Percentiles rank a stretch among this genome's conserved stretches.
phyloP scores from a whole-genome alignment of 129 eudicot species.

The Flaveria sonorensis region DNA sequence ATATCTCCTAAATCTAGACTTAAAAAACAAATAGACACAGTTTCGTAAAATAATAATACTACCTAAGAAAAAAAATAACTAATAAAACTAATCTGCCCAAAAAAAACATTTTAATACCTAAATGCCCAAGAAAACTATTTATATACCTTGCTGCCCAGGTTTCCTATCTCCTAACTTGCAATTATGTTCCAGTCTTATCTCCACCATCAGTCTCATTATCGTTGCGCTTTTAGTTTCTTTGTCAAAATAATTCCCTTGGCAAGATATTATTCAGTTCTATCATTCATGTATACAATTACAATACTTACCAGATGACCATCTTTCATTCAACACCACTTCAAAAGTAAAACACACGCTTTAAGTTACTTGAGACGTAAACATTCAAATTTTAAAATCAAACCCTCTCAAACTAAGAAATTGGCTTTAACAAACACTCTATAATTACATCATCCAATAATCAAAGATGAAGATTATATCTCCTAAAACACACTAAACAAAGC shows the following conservation, averaged over 20 bases:
- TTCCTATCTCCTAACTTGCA: not conserved
- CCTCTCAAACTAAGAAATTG: not conserved
- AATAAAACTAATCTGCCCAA: not conserved
- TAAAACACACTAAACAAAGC: not conserved
- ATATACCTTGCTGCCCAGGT: not conserved
- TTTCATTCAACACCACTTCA: not conserved
- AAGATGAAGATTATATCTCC: not conserved
- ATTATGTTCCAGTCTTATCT: not conserved
- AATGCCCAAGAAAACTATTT: no score
- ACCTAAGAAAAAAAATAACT: not conserved
- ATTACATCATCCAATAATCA: not conserved
- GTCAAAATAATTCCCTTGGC: no score
- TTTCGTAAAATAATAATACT: not conserved
- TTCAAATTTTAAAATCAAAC: not conserved
- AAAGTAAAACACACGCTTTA: not conserved
- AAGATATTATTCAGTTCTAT: no score
- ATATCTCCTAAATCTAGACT: not conserved
- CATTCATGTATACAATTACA: no score
- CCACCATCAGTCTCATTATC: no score
- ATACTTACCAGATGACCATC: not conserved
- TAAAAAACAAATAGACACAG: not conserved
- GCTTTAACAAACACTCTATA: not conserved
- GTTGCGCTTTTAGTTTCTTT: no score
- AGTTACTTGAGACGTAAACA: not conserved
- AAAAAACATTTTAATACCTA: not conserved